Percentiles rank a stretch among this genome's conserved stretches.
Evolutionary conservation across 2,329 filamentous ascomycete species (phyloP).

Genomic region (Sporothrix curviconia): DNA sequence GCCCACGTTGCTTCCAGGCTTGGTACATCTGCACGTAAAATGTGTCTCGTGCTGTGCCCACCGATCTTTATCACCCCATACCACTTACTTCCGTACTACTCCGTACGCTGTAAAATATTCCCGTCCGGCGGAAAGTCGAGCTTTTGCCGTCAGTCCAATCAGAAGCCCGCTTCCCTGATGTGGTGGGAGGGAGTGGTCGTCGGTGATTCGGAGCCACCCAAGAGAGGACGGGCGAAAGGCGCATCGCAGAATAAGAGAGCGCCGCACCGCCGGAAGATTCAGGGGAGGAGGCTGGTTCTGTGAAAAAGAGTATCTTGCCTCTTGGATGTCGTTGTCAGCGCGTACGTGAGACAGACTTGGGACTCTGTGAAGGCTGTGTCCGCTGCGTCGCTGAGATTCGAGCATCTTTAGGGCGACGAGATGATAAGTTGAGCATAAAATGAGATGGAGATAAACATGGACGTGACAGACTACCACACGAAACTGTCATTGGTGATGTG

Average conservation of each 20-base stretch:
- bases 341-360: too few species aligned
- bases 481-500: too few species aligned
- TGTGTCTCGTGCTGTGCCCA: constrained; percentile 7
- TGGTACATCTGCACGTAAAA: background rate
- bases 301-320: too few species aligned
- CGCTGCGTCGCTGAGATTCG: too few species aligned
- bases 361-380: too few species aligned
- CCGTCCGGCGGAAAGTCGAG: background rate
- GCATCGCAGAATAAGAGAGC: background rate
- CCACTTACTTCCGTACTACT: background rate
- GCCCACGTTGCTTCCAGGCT: background rate
- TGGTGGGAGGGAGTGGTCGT: constrained; percentile 19
- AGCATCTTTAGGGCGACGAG: too few species aligned
- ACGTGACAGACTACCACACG: too few species aligned
- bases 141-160: constrained; percentile 1
- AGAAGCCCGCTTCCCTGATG: constrained; percentile 13
- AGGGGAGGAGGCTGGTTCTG: background rate
- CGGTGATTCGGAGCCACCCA: constrained; percentile 1
- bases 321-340: too few species aligned
- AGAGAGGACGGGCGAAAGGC: background rate
- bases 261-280: constrained; percentile 8
- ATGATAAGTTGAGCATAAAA: too few species aligned
- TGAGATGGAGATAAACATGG: too few species aligned
- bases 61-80: too few species aligned
- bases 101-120: background rate